Evolutionary conservation across 2,329 filamentous ascomycete species (phyloP).

Genomic region (Colletotrichum ledebouriae): DNA sequence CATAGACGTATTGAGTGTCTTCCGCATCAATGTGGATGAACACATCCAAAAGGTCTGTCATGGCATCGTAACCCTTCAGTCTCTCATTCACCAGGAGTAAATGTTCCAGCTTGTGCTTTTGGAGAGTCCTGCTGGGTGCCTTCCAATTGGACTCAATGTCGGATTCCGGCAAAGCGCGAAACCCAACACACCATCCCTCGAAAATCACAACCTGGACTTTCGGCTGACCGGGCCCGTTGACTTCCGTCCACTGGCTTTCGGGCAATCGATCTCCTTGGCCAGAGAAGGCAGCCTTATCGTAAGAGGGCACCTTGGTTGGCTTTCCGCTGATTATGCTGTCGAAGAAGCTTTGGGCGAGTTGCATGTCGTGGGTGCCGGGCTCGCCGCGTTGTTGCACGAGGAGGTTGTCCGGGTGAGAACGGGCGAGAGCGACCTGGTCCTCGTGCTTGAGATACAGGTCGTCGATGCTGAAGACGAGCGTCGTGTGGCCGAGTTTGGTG

Average conservation of each 20-base stretch:
- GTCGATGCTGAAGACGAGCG: constrained; percentile 85
- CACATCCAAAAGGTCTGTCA: constrained; percentile 65
- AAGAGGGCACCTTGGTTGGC: constrained; percentile 74
- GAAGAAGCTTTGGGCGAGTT: constrained; percentile 75
- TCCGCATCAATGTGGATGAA: constrained; percentile 77
- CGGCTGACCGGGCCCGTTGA: constrained; percentile 65
- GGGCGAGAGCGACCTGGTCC: constrained; percentile 75
- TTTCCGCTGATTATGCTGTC: constrained; percentile 64
- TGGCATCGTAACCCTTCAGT: constrained; percentile 60
- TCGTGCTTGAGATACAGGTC: constrained; percentile 87
- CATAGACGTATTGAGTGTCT: constrained; percentile 81
- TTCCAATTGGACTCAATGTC: constrained; percentile 66
- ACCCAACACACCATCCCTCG: constrained; percentile 93
- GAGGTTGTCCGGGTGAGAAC: constrained; percentile 76
- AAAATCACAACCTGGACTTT: constrained; percentile 79
- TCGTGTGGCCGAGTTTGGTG: constrained; percentile 68
- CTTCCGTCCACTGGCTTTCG: constrained; percentile 69
- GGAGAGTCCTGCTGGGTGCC: constrained; percentile 63
- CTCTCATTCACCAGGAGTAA: constrained; percentile 64
- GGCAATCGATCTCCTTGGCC: constrained; percentile 83
- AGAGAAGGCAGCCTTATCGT: constrained; percentile 84
- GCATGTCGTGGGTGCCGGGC: constrained; percentile 84
- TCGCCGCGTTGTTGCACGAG: constrained; percentile 87
- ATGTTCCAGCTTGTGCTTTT: constrained; percentile 62
- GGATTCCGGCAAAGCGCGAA: constrained; percentile 71